Evolutionary conservation across 2,329 filamentous ascomycete species (phyloP).

Genomic region (Colletotrichum magnum): DNA sequence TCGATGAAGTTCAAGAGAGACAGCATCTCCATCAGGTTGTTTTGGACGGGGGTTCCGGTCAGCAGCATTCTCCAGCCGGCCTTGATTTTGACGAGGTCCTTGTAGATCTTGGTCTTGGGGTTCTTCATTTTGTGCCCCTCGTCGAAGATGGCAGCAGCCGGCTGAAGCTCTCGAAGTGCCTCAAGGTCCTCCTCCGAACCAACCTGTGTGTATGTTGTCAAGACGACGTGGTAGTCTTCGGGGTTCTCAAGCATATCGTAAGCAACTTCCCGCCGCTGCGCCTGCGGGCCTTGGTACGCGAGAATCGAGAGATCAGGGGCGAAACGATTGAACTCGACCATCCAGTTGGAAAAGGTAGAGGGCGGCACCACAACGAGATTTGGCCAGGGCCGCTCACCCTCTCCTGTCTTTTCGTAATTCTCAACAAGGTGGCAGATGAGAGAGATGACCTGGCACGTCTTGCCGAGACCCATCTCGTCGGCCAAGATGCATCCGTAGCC

Average conservation of each 20-base stretch:
- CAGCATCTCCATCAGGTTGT: conserved; percentile 93
- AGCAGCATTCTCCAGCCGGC: conserved; percentile 89
- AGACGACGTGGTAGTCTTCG: conserved; percentile 73
- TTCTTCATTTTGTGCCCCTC: conserved; percentile 97
- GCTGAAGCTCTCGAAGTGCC: conserved; percentile 63
- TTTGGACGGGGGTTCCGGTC: conserved; percentile 91
- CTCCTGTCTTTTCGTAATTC: conserved; percentile 59
- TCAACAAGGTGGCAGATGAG: conserved; percentile 89
- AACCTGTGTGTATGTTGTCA: conserved; percentile 74
- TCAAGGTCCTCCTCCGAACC: conserved; percentile 64
- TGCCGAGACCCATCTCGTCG: conserved; percentile 97
- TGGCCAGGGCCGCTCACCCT: conserved; percentile 70
- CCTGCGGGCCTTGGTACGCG: conserved; percentile 77
- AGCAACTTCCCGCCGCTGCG: conserved; percentile 77
- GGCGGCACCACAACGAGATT: conserved; percentile 91
- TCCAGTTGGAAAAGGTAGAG: conserved; percentile 96
- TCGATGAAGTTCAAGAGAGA: conserved; percentile 95
- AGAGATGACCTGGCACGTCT: conserved; percentile 96
- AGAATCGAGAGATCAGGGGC: conserved; percentile 83
- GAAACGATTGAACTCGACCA: conserved; percentile 89
- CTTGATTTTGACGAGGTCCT: conserved; percentile 81
- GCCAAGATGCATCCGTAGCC: conserved; percentile 91
- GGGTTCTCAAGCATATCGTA: conserved; percentile 75
- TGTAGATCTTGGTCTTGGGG: conserved; percentile 84
- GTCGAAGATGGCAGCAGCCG: conserved; percentile 82